Conservation (phyloP, 306 rosid species). For the Alnus rubra region DNA sequence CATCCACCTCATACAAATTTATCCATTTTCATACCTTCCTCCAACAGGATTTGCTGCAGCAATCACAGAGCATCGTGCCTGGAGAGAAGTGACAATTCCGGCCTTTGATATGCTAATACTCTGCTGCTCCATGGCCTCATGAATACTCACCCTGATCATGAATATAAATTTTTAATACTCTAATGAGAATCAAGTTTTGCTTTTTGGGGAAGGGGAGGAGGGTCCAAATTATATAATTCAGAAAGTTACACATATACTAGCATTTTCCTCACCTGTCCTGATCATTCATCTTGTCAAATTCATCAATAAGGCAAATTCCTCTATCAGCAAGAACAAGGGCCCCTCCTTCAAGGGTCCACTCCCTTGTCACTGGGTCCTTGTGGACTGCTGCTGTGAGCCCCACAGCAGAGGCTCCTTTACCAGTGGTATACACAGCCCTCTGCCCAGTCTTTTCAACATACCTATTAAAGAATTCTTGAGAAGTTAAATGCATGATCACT, state of each 20-base stretch:
- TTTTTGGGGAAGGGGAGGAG: background rate
- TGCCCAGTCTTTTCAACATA: conserved; percentile 97
- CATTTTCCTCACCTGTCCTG: conserved; percentile 78
- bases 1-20: background rate
- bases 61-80: conserved; percentile 97
- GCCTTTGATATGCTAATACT: conserved; percentile 99
- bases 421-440: conserved; percentile 98
- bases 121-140: conserved; percentile 99
- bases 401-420: conserved; percentile 99
- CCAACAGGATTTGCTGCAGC: conserved; percentile 99
- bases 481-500: conserved; percentile 8
- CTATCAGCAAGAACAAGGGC: conserved; percentile 98
- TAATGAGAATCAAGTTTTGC: background rate
- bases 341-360: conserved; percentile 99
- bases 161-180: conserved; percentile 8
- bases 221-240: conserved; percentile 1
- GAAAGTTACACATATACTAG: background rate
- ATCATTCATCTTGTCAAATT: conserved; percentile 99
- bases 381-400: conserved; percentile 99
- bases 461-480: conserved; percentile 34
- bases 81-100: conserved; percentile 97
- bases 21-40: conserved; percentile 66
- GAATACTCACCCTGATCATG: conserved; percentile 90
- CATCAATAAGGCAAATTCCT: conserved; percentile 98
- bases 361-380: conserved; percentile 97